A percentile compares a stretch with the other conserved stretches of the same genome.
These are phyloP conservation scores for Tricladium varicosporioides DNA, from an alignment of 2,329 filamentous ascomycete genomes.

Conservation along the genomic window DNA sequence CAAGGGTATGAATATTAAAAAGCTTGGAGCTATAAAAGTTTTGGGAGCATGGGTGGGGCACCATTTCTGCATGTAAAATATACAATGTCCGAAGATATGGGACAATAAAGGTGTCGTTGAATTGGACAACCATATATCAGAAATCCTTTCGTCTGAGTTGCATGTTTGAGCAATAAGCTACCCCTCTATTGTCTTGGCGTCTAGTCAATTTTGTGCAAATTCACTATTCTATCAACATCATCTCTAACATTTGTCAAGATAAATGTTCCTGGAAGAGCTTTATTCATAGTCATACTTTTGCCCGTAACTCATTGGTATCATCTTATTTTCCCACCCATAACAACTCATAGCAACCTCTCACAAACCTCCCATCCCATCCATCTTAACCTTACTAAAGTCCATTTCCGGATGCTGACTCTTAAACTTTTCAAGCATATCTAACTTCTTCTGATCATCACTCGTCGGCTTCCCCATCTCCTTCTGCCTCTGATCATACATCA, in stretches of 20 bases:
- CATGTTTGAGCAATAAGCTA: too few species aligned
- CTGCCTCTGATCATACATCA: constrained; percentile 99
- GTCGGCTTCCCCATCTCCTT: constrained; percentile 89
- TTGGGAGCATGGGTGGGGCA: constrained; percentile 9
- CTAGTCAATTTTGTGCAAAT: too few species aligned
- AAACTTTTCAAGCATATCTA: constrained; percentile 90
- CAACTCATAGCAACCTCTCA: constrained; percentile 2
- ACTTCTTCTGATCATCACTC: constrained; percentile 93
- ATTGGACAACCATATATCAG: too few species aligned
- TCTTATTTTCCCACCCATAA: constrained; percentile 60
- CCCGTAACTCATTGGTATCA: constrained; percentile 31
- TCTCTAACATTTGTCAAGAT: too few species aligned
- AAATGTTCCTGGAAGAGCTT: too few species aligned
- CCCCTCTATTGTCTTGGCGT: too few species aligned
- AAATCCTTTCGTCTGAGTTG: too few species aligned
- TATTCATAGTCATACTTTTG: too few species aligned
- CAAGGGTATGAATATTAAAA: neutral
- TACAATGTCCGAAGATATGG: constrained; percentile 6
- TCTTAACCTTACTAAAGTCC: too few species aligned
- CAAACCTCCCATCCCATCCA: neutral
- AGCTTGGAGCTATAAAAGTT: constrained; percentile 19
- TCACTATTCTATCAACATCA: too few species aligned
- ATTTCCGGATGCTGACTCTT: constrained; percentile 44
- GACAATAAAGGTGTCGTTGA: neutral
- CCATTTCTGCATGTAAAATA: constrained; percentile 16